Base-by-base conservation (phyloP, 2,329 filamentous ascomycete species). In the Ceratocystis colombiana region DNA sequence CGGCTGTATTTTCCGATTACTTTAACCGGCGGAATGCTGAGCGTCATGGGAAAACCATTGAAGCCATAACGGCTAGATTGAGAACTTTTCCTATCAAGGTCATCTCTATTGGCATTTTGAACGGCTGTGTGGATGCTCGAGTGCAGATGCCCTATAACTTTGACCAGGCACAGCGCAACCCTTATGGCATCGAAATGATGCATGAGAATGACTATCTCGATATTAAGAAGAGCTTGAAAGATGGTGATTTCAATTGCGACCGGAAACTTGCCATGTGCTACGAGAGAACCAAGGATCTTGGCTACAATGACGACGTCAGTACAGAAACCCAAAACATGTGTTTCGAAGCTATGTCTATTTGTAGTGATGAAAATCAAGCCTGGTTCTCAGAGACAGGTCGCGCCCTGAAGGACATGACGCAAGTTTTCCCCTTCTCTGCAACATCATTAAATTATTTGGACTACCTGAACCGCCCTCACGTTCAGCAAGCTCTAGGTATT, bases 81-180 rank as follows among this genome's bases (percentile, higher is more conserved):
- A 28, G 5, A 15, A 59, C 28, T 4, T 37, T n/a, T 2, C 73
- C 78, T 1, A 67, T 83, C 1, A 73, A 79, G 7, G 77, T 90
- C 7, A 77, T 76, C 15, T 83, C 86, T 0, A 74, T 90, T 0
- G 87, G 87, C 25, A 87, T 91, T 67, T 77, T 89, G 67, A 89
- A 90, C 72, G 88, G 87, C 12, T 83, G 86, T 69, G 77, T 90
- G 45, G 88, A 91, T 71, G 79, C 82, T 70, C 73, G 84, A 37
- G 78, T 84, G 0, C 85, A 90, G 74, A 77, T 77, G 2, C 80
- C 82, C 2, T 82, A 75, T 70, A 84, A 82, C 69, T 79, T 83
- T 0, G 72, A 74, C 6, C 86, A 86, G 72, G 82, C 82, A 8
- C 78, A 79, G 67, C 82, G 84, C 71, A 89, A 88, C 72, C 84